Conservation (phyloP, 1,139 yeast genomes). For the Diutina ranongensis region DNA sequence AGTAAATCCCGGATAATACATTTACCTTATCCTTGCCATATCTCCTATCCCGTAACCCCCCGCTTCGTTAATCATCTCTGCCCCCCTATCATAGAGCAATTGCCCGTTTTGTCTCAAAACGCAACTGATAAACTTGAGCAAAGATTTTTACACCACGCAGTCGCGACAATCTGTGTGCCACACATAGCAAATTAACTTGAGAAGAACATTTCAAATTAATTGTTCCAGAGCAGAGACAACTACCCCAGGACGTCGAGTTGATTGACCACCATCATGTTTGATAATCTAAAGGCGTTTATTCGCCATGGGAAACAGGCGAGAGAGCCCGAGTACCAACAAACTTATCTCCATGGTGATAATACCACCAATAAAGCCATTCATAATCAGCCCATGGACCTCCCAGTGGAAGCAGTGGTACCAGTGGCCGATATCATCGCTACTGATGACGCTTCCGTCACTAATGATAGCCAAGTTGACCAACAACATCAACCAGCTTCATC, state of each 20-base stretch:
- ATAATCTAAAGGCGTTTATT: constrained; percentile 66
- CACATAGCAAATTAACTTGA: neutral
- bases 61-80: too few relatives aligned
- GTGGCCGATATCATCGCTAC: neutral
- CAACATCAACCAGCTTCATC: too few relatives aligned
- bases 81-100: neutral
- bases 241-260: too few relatives aligned
- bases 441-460: neutral
- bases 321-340: constrained; percentile 17
- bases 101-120: neutral
- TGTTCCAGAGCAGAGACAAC: too few relatives aligned
- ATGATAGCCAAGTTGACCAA: too few relatives aligned
- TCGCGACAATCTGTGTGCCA: neutral
- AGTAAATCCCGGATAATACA: too few relatives aligned
- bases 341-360: neutral
- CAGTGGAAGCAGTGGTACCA: neutral
- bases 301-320: constrained; percentile 77
- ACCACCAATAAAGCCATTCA: neutral
- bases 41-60: too few relatives aligned
- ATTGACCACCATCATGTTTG: too few relatives aligned
- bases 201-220: too few relatives aligned
- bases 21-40: too few relatives aligned
- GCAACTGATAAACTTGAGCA: neutral
- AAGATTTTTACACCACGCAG: neutral
- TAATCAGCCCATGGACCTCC: neutral